These are phyloP conservation scores for Cryptococcus wingfieldii DNA, from an alignment of 1,284 basidiomycete species.

Conservation along the genomic window DNA sequence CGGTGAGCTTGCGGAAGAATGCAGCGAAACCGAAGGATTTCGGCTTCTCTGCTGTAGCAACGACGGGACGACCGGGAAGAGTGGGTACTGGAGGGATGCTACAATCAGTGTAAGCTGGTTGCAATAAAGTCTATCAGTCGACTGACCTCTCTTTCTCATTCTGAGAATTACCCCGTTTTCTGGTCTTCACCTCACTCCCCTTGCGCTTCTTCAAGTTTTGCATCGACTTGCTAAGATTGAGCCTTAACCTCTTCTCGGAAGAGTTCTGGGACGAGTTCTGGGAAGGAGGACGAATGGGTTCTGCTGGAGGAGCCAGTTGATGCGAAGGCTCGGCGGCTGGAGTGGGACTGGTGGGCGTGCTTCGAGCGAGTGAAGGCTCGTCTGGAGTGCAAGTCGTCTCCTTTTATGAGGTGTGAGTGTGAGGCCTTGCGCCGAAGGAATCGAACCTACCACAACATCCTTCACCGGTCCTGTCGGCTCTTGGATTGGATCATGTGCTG, in stretches of 20 bases:
- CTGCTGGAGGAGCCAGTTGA: background rate
- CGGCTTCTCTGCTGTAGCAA: constrained; percentile 2
- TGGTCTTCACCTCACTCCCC: background rate
- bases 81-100: constrained; percentile 4
- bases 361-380: no score
- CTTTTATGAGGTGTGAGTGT: no score
- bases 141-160: constrained; percentile 12
- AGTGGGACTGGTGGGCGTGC: no score
- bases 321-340: background rate
- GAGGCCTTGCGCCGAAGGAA: no score
- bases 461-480: no score
- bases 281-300: background rate
- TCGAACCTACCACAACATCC: no score
- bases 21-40: constrained; percentile 23
- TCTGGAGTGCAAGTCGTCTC: no score
- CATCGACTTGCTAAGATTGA: constrained; percentile 18
- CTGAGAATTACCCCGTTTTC: constrained; percentile 7
- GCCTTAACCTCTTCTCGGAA: constrained; percentile 6
- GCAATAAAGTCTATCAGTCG: no score
- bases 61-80: background rate
- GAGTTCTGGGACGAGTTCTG: background rate
- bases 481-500: no score
- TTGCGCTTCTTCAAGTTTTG: constrained; percentile 17
- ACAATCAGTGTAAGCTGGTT: background rate
- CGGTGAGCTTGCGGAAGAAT: constrained; percentile 31